Evolutionary conservation across 2,329 filamentous ascomycete species (phyloP), one percentile per base, ranked within the genome.

Genomic region (Ceratocystis papillata): DNA sequence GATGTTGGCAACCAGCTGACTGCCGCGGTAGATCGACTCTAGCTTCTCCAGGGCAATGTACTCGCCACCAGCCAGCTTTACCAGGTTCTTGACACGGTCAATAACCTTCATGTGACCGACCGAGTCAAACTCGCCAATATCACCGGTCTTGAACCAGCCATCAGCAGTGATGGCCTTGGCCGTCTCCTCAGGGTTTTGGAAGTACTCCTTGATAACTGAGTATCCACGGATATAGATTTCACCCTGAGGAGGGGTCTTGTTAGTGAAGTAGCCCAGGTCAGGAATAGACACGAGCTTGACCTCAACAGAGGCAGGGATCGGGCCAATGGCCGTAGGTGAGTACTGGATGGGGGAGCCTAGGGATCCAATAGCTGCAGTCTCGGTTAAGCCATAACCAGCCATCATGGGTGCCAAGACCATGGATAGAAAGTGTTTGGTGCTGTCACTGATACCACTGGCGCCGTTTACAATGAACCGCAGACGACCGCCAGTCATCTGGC

Each of bases 31-130:
- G 65, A 96, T 81, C 2, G 92, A 88, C 78, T 97, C 93, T 68
- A 97, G 85, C 80, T 92, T 96, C 79, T 97, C 93, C 3, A 99
- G 83, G 25, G 93, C 94, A 75, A 97, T 95, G 77, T 97, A 97
- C 80, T 97, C 93, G 71, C 93, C 93, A 68, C 92, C 91, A 70
- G 90, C 83, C 69, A 94, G 92, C 85, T 97, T 97, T 76, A 97
- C 89, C 66, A 97, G 80, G 77, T 97, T 97, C 86, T 97, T 97
- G 84, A 96, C 92, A 71, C 93, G 90, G 76, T 97, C 93, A 73
- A 97, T 92, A 74, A 97, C 87, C 71, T 81, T 84, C 70, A 97
- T 77, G 74, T 96, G 89, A 55, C 93, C 93, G 69, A 87, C 81
- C 57, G 79, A 74, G 75, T 93, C 87, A 72, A 93, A 94, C 74